A percentile compares a stretch with the other conserved stretches of the same genome.
These are phyloP conservation scores for Sideroxylon spinosum DNA, from an alignment of 179 eudicot genomes.

Conservation along the genomic window DNA sequence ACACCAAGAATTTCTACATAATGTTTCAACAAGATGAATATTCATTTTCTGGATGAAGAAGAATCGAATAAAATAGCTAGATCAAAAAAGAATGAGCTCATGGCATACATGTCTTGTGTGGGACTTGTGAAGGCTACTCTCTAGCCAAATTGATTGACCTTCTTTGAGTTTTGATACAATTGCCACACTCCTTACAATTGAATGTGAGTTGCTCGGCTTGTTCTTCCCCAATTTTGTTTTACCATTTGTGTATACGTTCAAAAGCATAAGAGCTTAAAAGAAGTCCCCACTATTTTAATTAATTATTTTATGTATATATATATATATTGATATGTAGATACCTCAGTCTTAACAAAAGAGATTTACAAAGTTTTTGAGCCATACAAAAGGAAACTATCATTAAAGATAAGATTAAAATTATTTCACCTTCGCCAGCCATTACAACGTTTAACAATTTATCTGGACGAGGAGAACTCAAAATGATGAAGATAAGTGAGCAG, in stretches of 20 bases:
- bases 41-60: not conserved
- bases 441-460: constrained; percentile 69
- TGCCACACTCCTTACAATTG: constrained; percentile 66
- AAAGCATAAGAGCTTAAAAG: not conserved
- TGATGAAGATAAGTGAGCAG: constrained; percentile 76
- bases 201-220: constrained; percentile 57
- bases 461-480: constrained; percentile 75
- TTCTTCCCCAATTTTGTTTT: constrained; percentile 35
- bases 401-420: not conserved
- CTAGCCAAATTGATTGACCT: constrained; percentile 22
- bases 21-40: not conserved
- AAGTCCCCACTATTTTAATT: constrained; percentile 2
- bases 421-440: constrained; percentile 87
- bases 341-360: not conserved
- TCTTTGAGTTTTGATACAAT: constrained; percentile 42
- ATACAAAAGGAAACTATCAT: not conserved
- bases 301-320: too few species aligned
- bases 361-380: not conserved
- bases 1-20: not conserved
- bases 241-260: not conserved
- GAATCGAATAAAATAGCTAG: constrained; percentile 6
- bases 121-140: not conserved
- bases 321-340: not conserved
- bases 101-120: not conserved
- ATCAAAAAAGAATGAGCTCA: not conserved